Conservation (phyloP, 352 stramenopile species). For the Globisporangium nagaii region DNA sequence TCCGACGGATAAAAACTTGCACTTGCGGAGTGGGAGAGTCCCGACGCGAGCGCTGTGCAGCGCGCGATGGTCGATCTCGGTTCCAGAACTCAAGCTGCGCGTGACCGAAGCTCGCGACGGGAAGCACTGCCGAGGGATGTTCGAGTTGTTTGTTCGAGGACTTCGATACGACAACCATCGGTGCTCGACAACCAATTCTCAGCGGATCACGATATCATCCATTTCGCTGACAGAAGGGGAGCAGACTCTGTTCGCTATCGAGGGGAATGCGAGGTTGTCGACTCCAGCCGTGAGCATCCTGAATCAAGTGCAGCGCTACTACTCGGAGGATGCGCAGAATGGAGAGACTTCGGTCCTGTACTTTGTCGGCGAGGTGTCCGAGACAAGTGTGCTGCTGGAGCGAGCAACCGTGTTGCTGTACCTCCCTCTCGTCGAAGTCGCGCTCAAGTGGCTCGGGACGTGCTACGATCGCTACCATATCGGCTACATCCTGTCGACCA, state of each 20-base stretch:
- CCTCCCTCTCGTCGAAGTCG: slow-evolving; percentile 34
- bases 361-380: slow-evolving; percentile 9
- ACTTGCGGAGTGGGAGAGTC: slow-evolving; percentile 17
- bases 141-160: slow-evolving; percentile 25
- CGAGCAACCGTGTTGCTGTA: slow-evolving; percentile 23
- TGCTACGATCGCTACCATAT: slow-evolving; percentile 47
- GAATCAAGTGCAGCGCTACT: slow-evolving; percentile 37
- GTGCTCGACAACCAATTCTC: slow-evolving; percentile 28
- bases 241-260: slow-evolving; percentile 26
- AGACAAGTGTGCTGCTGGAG: slow-evolving; percentile 26
- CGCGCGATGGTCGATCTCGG: slow-evolving; percentile 21
- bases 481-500: slow-evolving; percentile 62
- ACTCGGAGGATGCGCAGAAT: slow-evolving; percentile 13
- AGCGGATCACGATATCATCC: slow-evolving; percentile 19
- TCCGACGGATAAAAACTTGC: slow-evolving; percentile 19
- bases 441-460: slow-evolving; percentile 29
- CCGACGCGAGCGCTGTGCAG: slow-evolving; percentile 25
- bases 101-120: slow-evolving; percentile 21
- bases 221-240: slow-evolving; percentile 26
- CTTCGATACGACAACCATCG: slow-evolving; percentile 25
- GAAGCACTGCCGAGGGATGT: slow-evolving; percentile 1
- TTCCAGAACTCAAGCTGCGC: slow-evolving; percentile 24
- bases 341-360: slow-evolving; percentile 7
- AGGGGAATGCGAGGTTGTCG: slow-evolving; percentile 30
- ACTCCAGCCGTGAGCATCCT: slow-evolving; percentile 35